Conservation (phyloP, 2,329 filamentous ascomycete genomes). For the Daldinia sp. region DNA sequence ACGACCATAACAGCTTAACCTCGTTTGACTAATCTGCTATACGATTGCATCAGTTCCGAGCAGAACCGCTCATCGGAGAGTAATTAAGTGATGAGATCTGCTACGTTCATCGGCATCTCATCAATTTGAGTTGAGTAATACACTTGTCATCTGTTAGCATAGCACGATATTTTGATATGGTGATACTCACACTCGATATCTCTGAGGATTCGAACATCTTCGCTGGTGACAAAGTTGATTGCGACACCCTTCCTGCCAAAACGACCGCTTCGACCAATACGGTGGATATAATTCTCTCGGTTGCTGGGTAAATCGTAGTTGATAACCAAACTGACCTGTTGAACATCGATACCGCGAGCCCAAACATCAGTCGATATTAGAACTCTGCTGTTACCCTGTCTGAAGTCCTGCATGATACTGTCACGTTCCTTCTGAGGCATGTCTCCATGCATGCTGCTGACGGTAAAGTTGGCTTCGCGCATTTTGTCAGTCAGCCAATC, state of each 20-base stretch:
- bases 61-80: not conserved
- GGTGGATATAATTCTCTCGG: constrained; percentile 99
- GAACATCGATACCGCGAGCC: constrained; percentile 98
- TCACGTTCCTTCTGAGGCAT: constrained; percentile 99
- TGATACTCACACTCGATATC: constrained; percentile 86
- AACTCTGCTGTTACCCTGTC: constrained; percentile 94
- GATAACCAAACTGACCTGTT: constrained; percentile 98
- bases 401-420: constrained; percentile 99
- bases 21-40: constrained; percentile 16
- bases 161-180: not conserved
- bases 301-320: constrained; percentile 99
- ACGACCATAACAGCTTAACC: constrained; percentile 27
- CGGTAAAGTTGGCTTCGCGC: constrained; percentile 98
- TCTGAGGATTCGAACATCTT: constrained; percentile 95
- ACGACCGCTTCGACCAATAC: constrained; percentile 93
- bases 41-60: constrained; percentile 20
- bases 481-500: constrained; percentile 99
- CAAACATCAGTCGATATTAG: constrained; percentile 98
- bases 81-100: constrained; percentile 66
- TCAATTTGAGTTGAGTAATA: constrained; percentile 98
- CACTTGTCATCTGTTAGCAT: constrained; percentile 61
- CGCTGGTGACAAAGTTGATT: constrained; percentile 99
- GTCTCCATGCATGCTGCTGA: constrained; percentile 98
- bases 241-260: constrained; percentile 99
- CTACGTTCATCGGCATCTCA: constrained; percentile 98